Evolutionary conservation across 352 stramenopile species (phyloP).

Genomic region (Poterioochromonas sp.): DNA sequence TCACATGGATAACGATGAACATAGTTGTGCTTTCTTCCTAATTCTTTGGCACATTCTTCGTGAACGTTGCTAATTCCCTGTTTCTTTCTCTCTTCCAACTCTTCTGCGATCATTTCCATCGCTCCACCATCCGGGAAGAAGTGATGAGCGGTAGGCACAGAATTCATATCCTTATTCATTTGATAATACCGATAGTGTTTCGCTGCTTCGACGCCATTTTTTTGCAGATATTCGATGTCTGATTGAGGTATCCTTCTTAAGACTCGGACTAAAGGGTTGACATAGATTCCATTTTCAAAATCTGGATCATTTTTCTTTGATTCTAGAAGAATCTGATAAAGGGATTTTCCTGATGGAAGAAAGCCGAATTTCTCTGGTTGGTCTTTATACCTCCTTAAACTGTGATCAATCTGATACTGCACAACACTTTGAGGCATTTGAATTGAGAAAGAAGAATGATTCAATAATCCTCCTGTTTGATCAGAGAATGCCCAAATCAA

Average conservation of each 20-base stretch:
- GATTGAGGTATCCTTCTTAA: background rate
- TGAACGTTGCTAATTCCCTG: background rate
- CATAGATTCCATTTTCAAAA: background rate
- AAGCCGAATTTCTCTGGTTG: background rate
- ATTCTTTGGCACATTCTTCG: background rate
- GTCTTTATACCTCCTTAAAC: background rate
- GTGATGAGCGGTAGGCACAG: conserved; percentile 5
- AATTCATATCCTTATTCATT: background rate
- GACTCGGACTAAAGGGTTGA: conserved; percentile 29
- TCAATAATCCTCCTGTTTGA: conserved; percentile 21
- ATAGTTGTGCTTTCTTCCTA: conserved; percentile 5
- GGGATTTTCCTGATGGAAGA: background rate
- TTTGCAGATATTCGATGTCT: conserved; percentile 3
- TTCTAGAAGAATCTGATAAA: background rate
- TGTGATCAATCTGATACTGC: background rate
- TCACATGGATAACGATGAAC: background rate
- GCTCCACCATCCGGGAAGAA: conserved; percentile 26
- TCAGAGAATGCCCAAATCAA: conserved; percentile 27
- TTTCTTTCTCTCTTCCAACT: background rate
- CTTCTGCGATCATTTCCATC: background rate
- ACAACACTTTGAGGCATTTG: conserved; percentile 30
- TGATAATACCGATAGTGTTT: conserved; percentile 3
- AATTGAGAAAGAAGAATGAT: conserved; percentile 3
- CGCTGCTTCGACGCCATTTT: background rate
- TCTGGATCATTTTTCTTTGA: background rate